Evolutionary conservation across 805 yeast genomes (phyloP).

Genomic region (Wickerhamomyces sydowiorum): DNA sequence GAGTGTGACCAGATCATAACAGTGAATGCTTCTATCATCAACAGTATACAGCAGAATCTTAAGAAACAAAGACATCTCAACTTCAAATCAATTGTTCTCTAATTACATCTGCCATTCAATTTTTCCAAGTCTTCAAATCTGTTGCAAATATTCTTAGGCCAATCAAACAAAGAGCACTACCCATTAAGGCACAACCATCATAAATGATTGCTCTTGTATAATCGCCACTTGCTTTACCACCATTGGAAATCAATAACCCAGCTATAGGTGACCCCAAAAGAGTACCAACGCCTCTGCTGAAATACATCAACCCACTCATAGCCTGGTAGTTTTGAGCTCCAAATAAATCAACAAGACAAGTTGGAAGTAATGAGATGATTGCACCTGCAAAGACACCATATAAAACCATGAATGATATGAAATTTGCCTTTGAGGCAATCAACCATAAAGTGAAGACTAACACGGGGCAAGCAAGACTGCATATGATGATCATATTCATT

Average conservation of each 20-base stretch:
- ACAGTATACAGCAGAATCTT: too few relatives aligned
- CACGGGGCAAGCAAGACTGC: slow-evolving; percentile 28
- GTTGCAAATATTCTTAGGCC: too few relatives aligned
- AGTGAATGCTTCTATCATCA: too few relatives aligned
- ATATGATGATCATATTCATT: slow-evolving; percentile 34
- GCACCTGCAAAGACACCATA: slow-evolving; percentile 33
- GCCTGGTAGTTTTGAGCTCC: slow-evolving; percentile 28
- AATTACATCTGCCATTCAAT: too few relatives aligned
- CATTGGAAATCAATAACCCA: slow-evolving; percentile 22
- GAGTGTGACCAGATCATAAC: too few relatives aligned
- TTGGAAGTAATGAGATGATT: slow-evolving; percentile 27
- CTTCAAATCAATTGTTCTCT: too few relatives aligned
- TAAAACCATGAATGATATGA: slow-evolving; percentile 26
- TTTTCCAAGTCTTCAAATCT: too few relatives aligned
- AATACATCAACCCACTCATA: slow-evolving; percentile 29
- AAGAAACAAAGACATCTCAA: too few relatives aligned
- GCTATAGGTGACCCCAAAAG: slow-evolving; percentile 31
- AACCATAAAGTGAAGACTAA: slow-evolving; percentile 35
- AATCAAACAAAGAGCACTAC: slow-evolving; percentile 1
- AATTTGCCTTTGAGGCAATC: slow-evolving; percentile 19
- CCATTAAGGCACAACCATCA: slow-evolving; percentile 17
- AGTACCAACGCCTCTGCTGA: slow-evolving; percentile 28
- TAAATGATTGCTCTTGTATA: slow-evolving; percentile 25
- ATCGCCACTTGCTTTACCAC: slow-evolving; percentile 13
- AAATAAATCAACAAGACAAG: slow-evolving; percentile 28